Evolutionary conservation across 345 rosid species (phyloP), one percentile per base, ranked within the genome.

Genomic region (Boechera retrofracta): DNA sequence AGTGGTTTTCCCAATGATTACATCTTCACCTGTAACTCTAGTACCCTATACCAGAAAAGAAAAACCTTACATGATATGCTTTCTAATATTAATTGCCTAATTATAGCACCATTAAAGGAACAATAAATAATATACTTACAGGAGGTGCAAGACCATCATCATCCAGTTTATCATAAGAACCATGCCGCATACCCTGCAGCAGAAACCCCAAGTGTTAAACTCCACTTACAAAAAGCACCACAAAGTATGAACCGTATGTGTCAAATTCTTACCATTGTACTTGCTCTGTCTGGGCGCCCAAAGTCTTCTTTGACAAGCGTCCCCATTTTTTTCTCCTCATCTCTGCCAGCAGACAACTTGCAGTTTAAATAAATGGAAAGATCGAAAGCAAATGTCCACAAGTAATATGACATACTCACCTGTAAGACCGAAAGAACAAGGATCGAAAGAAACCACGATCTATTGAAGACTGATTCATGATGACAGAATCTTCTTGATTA

Each of bases 61-160:
- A 72, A 53, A 6, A 35, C 32, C 24, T 15, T 9, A 8, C 60
- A 72, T 58, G 64, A 58, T 39, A 45, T 1, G 24, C 5, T 72
- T 47, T 41, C 16, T 15, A 47, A 9, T 9, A 66, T 5, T 10
- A 58, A 41, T 18, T 29, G 6, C 42, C 57, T 41, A 77, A 29
- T 52, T 60, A 24, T n/a, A 78, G 38, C 54, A 42, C 32, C 1
- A 73, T 11, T 59, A 44, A 32, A 47, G 41, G 67, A 73, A 60
- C 49, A 61, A 51, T 13, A 41, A 51, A 12, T 6, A 41, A 68
- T 68, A 18, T 31, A 75, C 95, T 86, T 81, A 92, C 97, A 59
- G 98, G 98, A 84, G 97, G 98, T 29, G 95, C 98, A 75, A 94
- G 97, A 80, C 98, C 98, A 88, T 94, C 98, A 75, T 94, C 98